Evolutionary conservation across 441 rosid species (phyloP).

Genomic region (Daphne laureola): DNA sequence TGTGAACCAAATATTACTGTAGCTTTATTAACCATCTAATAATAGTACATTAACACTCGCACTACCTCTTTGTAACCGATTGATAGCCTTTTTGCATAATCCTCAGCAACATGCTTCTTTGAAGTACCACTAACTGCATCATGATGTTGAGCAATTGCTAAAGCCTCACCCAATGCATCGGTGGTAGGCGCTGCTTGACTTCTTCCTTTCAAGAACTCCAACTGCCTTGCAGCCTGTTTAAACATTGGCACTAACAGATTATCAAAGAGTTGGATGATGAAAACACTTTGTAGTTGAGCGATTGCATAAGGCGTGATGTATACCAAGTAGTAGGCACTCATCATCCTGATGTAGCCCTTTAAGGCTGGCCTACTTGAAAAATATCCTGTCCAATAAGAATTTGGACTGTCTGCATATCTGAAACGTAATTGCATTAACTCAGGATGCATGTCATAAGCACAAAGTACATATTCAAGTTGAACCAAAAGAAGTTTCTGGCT

Average conservation of each 20-base stretch:
- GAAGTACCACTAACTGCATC: slow-evolving; percentile 34
- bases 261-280: slow-evolving; percentile 3
- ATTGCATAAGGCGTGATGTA: slow-evolving; percentile 3
- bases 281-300: neutral
- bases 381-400: slow-evolving; percentile 43
- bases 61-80: slow-evolving; percentile 33
- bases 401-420: slow-evolving; percentile 37
- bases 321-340: slow-evolving; percentile 41
- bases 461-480: neutral
- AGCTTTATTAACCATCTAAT: slow-evolving; percentile 3
- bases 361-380: slow-evolving; percentile 38
- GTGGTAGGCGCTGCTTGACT: slow-evolving; percentile 23
- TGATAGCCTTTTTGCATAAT: slow-evolving; percentile 34
- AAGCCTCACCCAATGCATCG: slow-evolving; percentile 30
- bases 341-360: slow-evolving; percentile 31
- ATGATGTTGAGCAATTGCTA: slow-evolving; percentile 38
- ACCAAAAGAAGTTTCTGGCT: neutral
- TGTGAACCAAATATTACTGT: neutral
- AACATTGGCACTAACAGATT: slow-evolving; percentile 11
- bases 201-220: slow-evolving; percentile 32
- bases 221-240: slow-evolving; percentile 35
- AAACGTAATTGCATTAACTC: slow-evolving; percentile 4
- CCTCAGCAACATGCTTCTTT: slow-evolving; percentile 35
- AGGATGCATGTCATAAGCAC: slow-evolving; percentile 2
- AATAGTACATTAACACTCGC: neutral